These are phyloP conservation scores for Centaurea solstitialis DNA, from an alignment of 129 eudicot species.

Conservation along the genomic window DNA sequence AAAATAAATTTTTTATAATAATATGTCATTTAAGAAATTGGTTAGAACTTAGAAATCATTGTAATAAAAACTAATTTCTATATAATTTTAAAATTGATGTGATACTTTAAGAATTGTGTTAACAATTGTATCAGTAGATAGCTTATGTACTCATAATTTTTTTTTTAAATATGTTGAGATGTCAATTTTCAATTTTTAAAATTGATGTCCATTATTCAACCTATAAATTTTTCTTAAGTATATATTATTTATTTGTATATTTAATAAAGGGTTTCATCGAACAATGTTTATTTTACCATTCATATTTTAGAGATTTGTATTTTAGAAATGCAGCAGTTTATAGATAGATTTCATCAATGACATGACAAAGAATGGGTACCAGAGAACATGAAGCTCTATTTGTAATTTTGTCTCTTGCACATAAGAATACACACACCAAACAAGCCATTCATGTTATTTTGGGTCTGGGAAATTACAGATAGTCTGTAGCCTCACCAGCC, in stretches of 20 bases:
- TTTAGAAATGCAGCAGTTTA: not conserved
- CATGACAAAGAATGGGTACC: not conserved
- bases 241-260: too few species aligned
- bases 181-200: too few species aligned
- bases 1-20: too few species aligned
- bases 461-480: not conserved
- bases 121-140: too few species aligned
- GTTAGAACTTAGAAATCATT: too few species aligned
- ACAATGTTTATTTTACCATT: not conserved
- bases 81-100: too few species aligned
- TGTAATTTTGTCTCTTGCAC: not conserved
- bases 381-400: not conserved
- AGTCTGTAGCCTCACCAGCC: not conserved
- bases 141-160: too few species aligned
- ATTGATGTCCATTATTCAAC: not conserved
- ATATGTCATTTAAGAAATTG: too few species aligned
- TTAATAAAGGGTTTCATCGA: not conserved
- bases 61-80: too few species aligned
- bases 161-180: too few species aligned
- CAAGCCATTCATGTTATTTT: not conserved
- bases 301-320: not conserved
- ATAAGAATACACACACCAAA: not conserved
- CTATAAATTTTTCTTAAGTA: too few species aligned
- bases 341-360: not conserved
- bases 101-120: too few species aligned